These are phyloP conservation scores for Sonneratia alba DNA, from an alignment of 345 rosid genomes.

Conservation along the genomic window DNA sequence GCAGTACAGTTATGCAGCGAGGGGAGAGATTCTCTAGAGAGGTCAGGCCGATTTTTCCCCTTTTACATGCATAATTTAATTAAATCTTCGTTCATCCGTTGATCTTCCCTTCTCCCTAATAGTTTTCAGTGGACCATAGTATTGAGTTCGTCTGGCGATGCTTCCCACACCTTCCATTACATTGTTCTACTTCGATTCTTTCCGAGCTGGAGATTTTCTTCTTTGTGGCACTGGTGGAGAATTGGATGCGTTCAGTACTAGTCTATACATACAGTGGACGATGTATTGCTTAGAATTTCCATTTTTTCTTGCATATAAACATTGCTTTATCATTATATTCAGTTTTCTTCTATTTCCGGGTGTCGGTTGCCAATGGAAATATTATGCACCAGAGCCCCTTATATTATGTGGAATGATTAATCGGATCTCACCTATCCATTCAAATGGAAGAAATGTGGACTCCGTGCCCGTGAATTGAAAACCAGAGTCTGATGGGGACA, in stretches of 20 bases:
- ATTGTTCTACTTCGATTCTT: too few relatives aligned
- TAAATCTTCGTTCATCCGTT: background rate
- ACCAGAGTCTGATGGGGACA: too few relatives aligned
- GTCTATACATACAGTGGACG: background rate
- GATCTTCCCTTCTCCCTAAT: background rate
- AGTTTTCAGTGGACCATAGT: background rate
- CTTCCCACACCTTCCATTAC: background rate
- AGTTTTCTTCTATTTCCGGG: background rate
- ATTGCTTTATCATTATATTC: background rate
- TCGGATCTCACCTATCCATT: too few relatives aligned
- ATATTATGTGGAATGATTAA: too few relatives aligned
- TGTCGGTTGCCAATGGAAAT: background rate
- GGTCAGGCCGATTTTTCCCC: background rate
- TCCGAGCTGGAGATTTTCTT: background rate
- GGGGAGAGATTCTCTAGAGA: constrained; percentile 17
- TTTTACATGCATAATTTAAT: background rate
- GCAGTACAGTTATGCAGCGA: constrained; percentile 16
- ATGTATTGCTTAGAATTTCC: background rate
- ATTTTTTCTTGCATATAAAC: background rate
- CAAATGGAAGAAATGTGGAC: too few relatives aligned
- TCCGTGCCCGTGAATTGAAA: too few relatives aligned
- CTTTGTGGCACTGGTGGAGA: background rate
- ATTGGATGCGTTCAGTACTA: background rate
- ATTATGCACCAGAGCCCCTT: too few relatives aligned
- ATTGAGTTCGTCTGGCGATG: background rate